Conservation (phyloP, 208 protist species). For the Balamuthia mandrillaris region DNA sequence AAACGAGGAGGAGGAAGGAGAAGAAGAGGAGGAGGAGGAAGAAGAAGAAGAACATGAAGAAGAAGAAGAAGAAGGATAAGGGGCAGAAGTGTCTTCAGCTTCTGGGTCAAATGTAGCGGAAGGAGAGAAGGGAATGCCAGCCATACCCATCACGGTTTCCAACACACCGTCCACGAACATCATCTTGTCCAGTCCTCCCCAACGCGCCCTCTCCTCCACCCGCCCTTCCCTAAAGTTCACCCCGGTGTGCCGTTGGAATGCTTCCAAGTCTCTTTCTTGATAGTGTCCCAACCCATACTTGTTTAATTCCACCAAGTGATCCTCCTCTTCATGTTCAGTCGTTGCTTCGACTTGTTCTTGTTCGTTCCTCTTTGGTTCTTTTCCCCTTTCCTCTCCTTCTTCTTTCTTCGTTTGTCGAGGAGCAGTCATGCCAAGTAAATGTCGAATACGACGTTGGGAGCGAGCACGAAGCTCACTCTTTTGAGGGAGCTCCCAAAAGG, state of each 20-base stretch:
- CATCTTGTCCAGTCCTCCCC: background rate
- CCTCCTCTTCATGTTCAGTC: background rate
- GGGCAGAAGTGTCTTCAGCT: too few relatives aligned
- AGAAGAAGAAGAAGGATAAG: too few relatives aligned
- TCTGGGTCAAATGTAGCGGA: too few relatives aligned
- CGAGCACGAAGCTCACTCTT: background rate
- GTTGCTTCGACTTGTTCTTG: background rate
- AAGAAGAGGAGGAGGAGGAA: too few relatives aligned
- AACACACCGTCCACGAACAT: background rate
- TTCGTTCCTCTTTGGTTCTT: background rate
- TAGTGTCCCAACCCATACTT: background rate
- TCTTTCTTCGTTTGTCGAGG: too few relatives aligned
- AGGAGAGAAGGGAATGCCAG: too few relatives aligned
- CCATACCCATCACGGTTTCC: too few relatives aligned
- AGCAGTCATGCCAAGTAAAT: background rate
- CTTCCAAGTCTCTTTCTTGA: background rate
- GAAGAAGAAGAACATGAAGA: too few relatives aligned
- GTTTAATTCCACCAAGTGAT: background rate
- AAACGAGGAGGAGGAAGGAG: too few relatives aligned
- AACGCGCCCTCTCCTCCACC: background rate
- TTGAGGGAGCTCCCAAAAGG: background rate
- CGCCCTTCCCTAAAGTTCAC: background rate
- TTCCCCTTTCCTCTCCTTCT: background rate
- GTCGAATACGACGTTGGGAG: background rate
- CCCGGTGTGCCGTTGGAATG: background rate